Evolutionary conservation across 805 yeast species (phyloP), one percentile per base, ranked within the genome.

Genomic region (Yamadazyma takamatsuzukensis): DNA sequence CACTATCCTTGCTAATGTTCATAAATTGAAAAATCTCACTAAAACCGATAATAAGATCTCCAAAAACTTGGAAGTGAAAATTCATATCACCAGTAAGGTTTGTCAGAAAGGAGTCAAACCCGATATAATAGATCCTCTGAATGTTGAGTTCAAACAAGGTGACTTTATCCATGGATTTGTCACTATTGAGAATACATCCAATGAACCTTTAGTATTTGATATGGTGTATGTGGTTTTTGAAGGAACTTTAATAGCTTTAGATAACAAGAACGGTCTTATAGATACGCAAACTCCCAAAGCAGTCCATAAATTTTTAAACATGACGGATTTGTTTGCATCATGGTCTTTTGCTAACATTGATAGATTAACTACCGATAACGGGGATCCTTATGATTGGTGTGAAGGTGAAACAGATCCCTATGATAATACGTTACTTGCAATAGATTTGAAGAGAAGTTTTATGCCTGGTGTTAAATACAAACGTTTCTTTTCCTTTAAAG

Each of bases 351-450:
- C 70, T 18, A 63, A 64, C 36, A 66, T 66, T 18, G 67, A 62
- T 37, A 50, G 72, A 35, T 42, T 56, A 15, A 47, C 55, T 4
- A 59, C 68, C 7, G 69, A 61, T 39, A 48, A 59, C 29, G 67
- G 67, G 2, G 64, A 61, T 34, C 68, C 68, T 9, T 61, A 58
- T 41, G 68, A 60, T 49, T 66, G 72, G 72, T 66, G 72, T 43
- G 62, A 54, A 18, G 70, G 70, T 2, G 72, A 66, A 35, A 59
- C 59, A 1, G 72, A 66, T 37, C 69, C 71, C 3, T 51, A 46
- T 32, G 72, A 66, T 42, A 51, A 54, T 36, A 53, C 70, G 0
- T 32, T 44, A 4, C 46, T 66, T 9, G 44, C 70, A 1, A 49
- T 66, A 28, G 68, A 54, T 33, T 56, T 64, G 15, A 58, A 59